Conservation (phyloP, 441 rosid genomes). For the Omphalea diandra region DNA sequence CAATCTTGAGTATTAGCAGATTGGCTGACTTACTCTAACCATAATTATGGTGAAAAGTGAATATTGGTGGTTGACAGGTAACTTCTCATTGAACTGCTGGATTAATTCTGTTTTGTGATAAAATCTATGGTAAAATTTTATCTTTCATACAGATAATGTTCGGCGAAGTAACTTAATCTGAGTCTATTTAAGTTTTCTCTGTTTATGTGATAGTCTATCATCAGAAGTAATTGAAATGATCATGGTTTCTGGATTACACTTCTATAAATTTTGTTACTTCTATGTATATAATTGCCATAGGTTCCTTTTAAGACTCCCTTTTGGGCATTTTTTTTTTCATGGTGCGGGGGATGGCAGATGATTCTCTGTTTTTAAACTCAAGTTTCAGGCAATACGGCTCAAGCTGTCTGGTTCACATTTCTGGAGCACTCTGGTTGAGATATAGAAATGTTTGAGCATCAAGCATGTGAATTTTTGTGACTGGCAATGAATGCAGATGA, state of each 20-base stretch:
- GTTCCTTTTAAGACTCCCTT: background rate
- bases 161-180: too few relatives aligned
- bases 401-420: background rate
- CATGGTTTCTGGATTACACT: background rate
- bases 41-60: slow-evolving; percentile 27
- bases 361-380: background rate
- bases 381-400: background rate
- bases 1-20: slow-evolving; percentile 33
- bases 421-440: background rate
- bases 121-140: background rate
- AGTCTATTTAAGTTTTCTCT: too few relatives aligned
- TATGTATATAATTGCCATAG: background rate
- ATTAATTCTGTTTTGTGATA: slow-evolving; percentile 5
- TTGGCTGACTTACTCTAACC: slow-evolving; percentile 34
- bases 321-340: background rate
- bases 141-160: too few relatives aligned
- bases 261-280: background rate
- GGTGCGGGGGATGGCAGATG: background rate
- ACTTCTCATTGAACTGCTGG: slow-evolving; percentile 28
- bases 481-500: background rate
- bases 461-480: background rate
- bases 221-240: background rate
- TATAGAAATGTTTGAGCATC: background rate
- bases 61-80: slow-evolving; percentile 53
- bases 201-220: too few relatives aligned